Conservation (phyloP, 169 alveolate genomes). For the Plasmodium sp. region DNA sequence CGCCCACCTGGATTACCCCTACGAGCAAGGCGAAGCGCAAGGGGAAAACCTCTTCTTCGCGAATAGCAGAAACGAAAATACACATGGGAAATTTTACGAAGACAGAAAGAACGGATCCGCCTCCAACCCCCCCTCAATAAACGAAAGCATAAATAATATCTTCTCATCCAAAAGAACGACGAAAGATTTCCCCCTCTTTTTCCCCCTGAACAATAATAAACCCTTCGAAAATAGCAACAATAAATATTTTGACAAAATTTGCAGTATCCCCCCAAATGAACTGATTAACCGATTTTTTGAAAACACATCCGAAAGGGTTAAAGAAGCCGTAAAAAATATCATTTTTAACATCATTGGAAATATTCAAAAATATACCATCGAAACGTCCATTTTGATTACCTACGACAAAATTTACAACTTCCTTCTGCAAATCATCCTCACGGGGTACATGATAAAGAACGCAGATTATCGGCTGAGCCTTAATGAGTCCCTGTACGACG, state of each 20-base stretch:
- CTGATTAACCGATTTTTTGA: constrained; percentile 78
- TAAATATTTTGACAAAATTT: constrained; percentile 73
- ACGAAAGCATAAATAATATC: constrained; percentile 38
- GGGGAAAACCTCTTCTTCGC: neutral
- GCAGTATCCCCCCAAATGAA: constrained; percentile 80
- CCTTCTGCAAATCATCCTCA: constrained; percentile 82
- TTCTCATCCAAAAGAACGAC: constrained; percentile 41
- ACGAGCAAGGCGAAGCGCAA: neutral
- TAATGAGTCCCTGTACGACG: constrained; percentile 76
- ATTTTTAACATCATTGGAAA: constrained; percentile 84
- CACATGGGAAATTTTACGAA: neutral
- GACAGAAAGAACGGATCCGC: neutral
- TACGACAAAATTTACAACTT: constrained; percentile 81
- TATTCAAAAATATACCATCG: constrained; percentile 83
- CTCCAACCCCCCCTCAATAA: constrained; percentile 17
- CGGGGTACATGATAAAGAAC: constrained; percentile 88
- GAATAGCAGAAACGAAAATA: neutral
- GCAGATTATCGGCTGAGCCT: constrained; percentile 86
- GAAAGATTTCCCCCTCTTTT: constrained; percentile 61
- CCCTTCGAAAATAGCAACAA: constrained; percentile 63
- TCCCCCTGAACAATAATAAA: constrained; percentile 52
- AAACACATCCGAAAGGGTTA: constrained; percentile 82
- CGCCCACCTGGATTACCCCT: neutral
- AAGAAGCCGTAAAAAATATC: constrained; percentile 87
- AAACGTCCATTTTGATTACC: constrained; percentile 86